A percentile compares a stretch with the other conserved stretches of the same genome.
Evolutionary conservation across 1,284 basidiomycete genomes (phyloP).

Genomic region (Stereum hirsutum): DNA sequence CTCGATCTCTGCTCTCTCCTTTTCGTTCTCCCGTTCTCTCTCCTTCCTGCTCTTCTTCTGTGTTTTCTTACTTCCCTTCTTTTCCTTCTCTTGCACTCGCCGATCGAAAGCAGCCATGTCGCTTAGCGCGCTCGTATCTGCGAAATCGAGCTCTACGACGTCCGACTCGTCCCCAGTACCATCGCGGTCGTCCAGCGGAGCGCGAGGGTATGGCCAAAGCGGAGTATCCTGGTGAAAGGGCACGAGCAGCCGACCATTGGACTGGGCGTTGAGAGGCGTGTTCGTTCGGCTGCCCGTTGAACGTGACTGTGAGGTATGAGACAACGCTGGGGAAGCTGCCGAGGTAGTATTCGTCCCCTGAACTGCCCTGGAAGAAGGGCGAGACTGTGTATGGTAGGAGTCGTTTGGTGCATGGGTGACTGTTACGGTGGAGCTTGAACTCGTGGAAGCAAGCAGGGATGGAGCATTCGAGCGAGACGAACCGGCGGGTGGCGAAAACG

Average conservation of each 20-base stretch:
- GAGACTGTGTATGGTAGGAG: neutral
- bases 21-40: slow-evolving; percentile 28
- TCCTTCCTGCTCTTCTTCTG: slow-evolving; percentile 24
- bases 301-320: neutral
- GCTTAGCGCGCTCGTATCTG: slow-evolving; percentile 58
- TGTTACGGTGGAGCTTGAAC: slow-evolving; percentile 7
- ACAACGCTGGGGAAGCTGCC: too few species aligned
- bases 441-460: slow-evolving; percentile 3
- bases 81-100: slow-evolving; percentile 28
- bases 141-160: slow-evolving; percentile 63
- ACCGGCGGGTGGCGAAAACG: slow-evolving; percentile 7
- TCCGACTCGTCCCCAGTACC: slow-evolving; percentile 28
- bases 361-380: too few species aligned
- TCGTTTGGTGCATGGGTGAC: slow-evolving; percentile 7
- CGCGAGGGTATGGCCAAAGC: slow-evolving; percentile 56
- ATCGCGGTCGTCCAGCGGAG: slow-evolving; percentile 25
- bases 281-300: neutral
- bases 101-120: slow-evolving; percentile 24
- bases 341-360: too few species aligned
- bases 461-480: slow-evolving; percentile 9
- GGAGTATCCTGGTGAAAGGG: slow-evolving; percentile 53
- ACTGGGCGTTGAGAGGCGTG: neutral
- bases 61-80: slow-evolving; percentile 13
- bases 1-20: slow-evolving; percentile 47
- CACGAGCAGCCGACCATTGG: slow-evolving; percentile 25